Evolutionary conservation across 345 rosid genomes (phyloP), one percentile per base, ranked within the genome.

Genomic region (Punica granatum): DNA sequence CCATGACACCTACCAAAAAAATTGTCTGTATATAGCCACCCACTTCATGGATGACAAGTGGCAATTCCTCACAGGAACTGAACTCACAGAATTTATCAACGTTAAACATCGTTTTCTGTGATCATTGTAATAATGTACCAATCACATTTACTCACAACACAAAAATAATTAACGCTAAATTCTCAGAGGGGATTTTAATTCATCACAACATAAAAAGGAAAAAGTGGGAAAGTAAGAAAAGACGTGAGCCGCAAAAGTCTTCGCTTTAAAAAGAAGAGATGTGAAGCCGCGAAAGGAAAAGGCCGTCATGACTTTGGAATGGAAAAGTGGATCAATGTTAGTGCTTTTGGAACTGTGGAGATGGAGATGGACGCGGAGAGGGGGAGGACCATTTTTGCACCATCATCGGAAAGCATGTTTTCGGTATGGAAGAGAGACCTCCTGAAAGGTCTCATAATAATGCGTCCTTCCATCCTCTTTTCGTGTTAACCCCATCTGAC

Each of bases 261-360:
- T 65, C 70, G 69, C 69, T 78, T 70, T 48, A 44, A 75, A 70
- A 64, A 64, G 69, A 31, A 43, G 56, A 44, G 56, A 36, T 33
- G 30, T 1, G 56, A 49, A 49, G 6, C 25, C 28, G 70, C 67
- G 75, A 71, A 80, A 58, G 62, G 58, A 74, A 58, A 68, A 71
- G 46, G 39, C 69, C 7, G 77, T 49, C 56, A 6, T 23, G 26
- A 49, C 71, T 49, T 28, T 51, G 56, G 76, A 74, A 79, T 64
- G 71, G 61, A 21, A 49, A 49, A 49, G 26, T 19, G 6, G 25
- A n/a, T 49, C 12, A 46, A 67, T 68, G 73, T 48, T 32, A 48
- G 35, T 69, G 71, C 84, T 80, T 80, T 77, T 65, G 75, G 26
- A 73, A 72, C 69, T 51, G 67, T 67, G 43, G 11, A 37, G n/a